These are phyloP conservation scores for Blakeslea trispora DNA, from an alignment of 371 early-diverging fungal genomes.

Conservation along the genomic window DNA sequence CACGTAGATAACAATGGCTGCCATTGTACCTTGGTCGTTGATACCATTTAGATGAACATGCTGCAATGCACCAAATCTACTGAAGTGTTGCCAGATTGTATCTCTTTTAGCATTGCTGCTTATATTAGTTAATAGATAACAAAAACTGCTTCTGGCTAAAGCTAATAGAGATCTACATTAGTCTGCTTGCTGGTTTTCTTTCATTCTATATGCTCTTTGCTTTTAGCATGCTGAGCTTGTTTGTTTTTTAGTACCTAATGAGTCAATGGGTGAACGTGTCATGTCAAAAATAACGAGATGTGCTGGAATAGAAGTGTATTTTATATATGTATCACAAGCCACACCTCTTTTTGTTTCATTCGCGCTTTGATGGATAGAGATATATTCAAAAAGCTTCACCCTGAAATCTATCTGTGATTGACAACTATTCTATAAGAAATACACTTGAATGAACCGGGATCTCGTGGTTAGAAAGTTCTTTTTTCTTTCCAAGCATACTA, in stretches of 20 bases:
- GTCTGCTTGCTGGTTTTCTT: too few relatives aligned
- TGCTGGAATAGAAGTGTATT: too few relatives aligned
- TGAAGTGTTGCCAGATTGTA: conserved; percentile 9
- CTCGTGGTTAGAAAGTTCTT: too few relatives aligned
- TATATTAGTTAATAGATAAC: conserved; percentile 12
- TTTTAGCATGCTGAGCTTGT: too few relatives aligned
- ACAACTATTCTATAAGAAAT: too few relatives aligned
- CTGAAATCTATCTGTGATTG: too few relatives aligned
- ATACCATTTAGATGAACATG: not conserved
- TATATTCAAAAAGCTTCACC: too few relatives aligned
- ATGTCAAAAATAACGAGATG: not conserved
- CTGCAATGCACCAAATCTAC: conserved; percentile 10
- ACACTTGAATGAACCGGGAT: too few relatives aligned
- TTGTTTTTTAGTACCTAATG: not conserved
- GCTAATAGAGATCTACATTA: not conserved
- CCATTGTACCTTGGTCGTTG: not conserved
- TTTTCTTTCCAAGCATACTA: too few relatives aligned
- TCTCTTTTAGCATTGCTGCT: not conserved
- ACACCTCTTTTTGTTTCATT: not conserved
- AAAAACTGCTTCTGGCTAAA: not conserved
- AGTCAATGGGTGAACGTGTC: not conserved
- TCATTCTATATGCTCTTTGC: too few relatives aligned
- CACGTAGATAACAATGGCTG: conserved; percentile 6
- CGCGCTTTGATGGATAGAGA: not conserved
- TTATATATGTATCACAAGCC: not conserved